Conservation (phyloP, 345 rosid genomes). For the Citrus hindsii region DNA sequence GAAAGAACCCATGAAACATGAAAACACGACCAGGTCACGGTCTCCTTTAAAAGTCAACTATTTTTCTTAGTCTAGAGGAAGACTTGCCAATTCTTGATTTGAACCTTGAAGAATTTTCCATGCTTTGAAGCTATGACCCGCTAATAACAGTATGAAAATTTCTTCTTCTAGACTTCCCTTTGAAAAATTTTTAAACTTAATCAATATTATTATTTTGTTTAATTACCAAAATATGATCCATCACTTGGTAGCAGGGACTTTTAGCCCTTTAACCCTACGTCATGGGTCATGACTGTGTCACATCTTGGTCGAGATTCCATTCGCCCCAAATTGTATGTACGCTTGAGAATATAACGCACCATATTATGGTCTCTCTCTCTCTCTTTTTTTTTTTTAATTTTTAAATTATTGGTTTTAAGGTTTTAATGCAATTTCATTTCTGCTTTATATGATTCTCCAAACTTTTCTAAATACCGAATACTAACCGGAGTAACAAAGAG, state of each 20-base stretch:
- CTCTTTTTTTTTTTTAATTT: too few relatives aligned
- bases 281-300: not conserved
- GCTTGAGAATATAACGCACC: not conserved
- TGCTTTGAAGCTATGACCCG: slow-evolving; percentile 8
- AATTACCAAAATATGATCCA: not conserved
- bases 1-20: not conserved
- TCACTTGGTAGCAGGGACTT: not conserved
- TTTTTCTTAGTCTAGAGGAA: slow-evolving; percentile 17
- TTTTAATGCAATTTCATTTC: too few relatives aligned
- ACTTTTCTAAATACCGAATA: too few relatives aligned
- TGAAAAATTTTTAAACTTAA: not conserved
- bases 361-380: too few relatives aligned
- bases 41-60: not conserved
- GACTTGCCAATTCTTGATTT: slow-evolving; percentile 17
- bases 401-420: too few relatives aligned
- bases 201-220: not conserved
- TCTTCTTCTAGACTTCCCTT: not conserved
- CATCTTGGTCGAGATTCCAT: not conserved
- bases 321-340: not conserved
- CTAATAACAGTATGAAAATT: not conserved
- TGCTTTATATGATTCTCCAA: too few relatives aligned
- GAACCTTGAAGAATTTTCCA: slow-evolving; percentile 16
- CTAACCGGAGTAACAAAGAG: too few relatives aligned
- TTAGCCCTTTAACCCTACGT: not conserved
- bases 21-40: slow-evolving; percentile 13